Evolutionary conservation across 1,284 basidiomycete genomes (phyloP).

Genomic region (Phaffia rhodozyma): DNA sequence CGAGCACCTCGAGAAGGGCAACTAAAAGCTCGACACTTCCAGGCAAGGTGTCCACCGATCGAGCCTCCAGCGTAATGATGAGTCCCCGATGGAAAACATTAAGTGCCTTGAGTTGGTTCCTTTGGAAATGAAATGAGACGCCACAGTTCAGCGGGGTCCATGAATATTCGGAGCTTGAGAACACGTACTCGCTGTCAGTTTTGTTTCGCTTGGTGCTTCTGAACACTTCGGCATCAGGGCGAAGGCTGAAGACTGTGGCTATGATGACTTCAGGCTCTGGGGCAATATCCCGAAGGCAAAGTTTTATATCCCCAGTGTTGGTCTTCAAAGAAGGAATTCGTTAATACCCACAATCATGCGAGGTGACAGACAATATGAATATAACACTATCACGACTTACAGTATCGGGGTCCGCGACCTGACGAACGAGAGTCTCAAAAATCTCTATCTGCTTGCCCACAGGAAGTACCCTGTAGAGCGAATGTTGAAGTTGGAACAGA

Average conservation of each 20-base stretch:
- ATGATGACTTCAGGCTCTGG: slow-evolving; percentile 40
- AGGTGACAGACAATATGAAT: slow-evolving; percentile 18
- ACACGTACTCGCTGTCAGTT: slow-evolving; percentile 41
- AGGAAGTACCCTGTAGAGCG: slow-evolving; percentile 11
- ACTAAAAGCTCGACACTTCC: slow-evolving; percentile 61
- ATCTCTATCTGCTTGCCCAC: slow-evolving; percentile 11
- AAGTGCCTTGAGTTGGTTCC: slow-evolving; percentile 20
- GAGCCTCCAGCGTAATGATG: slow-evolving; percentile 53
- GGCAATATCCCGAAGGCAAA: slow-evolving; percentile 9
- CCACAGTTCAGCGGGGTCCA: neutral
- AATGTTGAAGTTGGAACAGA: slow-evolving; percentile 9
- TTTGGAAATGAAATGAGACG: neutral
- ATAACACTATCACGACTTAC: slow-evolving; percentile 6
- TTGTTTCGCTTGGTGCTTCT: slow-evolving; percentile 53
- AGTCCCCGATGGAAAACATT: slow-evolving; percentile 32
- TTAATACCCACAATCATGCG: neutral
- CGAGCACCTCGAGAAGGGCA: slow-evolving; percentile 60
- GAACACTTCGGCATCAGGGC: slow-evolving; percentile 40
- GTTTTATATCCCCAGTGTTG: slow-evolving; percentile 13
- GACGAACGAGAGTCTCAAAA: slow-evolving; percentile 13
- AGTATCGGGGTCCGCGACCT: slow-evolving; percentile 1
- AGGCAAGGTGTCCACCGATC: slow-evolving; percentile 51
- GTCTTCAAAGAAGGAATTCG: slow-evolving; percentile 28
- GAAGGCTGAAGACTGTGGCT: slow-evolving; percentile 48
- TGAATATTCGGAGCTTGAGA: slow-evolving; percentile 23